Evolutionary conservation across 805 yeast genomes (phyloP).

Genomic region (Danielozyma ontarioensis): DNA sequence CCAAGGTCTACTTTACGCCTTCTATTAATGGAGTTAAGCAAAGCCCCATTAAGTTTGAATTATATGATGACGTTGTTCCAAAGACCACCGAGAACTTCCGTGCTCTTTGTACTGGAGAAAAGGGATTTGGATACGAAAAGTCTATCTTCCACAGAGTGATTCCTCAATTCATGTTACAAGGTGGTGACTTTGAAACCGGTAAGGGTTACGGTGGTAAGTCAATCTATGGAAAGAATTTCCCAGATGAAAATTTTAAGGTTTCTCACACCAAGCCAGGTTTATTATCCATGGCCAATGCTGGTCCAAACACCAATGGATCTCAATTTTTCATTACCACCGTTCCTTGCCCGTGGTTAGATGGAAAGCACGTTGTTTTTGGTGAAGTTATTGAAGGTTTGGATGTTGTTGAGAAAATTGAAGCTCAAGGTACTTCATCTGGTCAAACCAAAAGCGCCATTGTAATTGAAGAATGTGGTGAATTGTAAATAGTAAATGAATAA

Average conservation of each 20-base stretch:
- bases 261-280: constrained; percentile 39
- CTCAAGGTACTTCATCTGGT: constrained; percentile 18
- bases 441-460: constrained; percentile 12
- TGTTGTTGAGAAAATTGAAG: constrained; percentile 20
- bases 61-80: constrained; percentile 12
- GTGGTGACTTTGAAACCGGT: constrained; percentile 12
- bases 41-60: constrained; percentile 15
- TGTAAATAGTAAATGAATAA: neutral
- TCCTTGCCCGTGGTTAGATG: constrained; percentile 25
- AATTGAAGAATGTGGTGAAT: constrained; percentile 22
- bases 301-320: constrained; percentile 48
- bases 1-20: constrained; percentile 55
- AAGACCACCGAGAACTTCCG: constrained; percentile 14
- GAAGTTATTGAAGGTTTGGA: constrained; percentile 22
- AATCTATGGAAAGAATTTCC: constrained; percentile 28
- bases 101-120: constrained; percentile 13
- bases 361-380: constrained; percentile 22
- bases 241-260: constrained; percentile 52
- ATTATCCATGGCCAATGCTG: constrained; percentile 63
- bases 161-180: constrained; percentile 13
- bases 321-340: constrained; percentile 68
- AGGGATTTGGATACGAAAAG: constrained; percentile 13
- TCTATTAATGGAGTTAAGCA: constrained; percentile 34
- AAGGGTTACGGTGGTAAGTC: constrained; percentile 13
- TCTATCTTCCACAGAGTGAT: constrained; percentile 13